Evolutionary conservation across 2,329 filamentous ascomycete genomes (phyloP).

Genomic region (Venturia pyrina): DNA sequence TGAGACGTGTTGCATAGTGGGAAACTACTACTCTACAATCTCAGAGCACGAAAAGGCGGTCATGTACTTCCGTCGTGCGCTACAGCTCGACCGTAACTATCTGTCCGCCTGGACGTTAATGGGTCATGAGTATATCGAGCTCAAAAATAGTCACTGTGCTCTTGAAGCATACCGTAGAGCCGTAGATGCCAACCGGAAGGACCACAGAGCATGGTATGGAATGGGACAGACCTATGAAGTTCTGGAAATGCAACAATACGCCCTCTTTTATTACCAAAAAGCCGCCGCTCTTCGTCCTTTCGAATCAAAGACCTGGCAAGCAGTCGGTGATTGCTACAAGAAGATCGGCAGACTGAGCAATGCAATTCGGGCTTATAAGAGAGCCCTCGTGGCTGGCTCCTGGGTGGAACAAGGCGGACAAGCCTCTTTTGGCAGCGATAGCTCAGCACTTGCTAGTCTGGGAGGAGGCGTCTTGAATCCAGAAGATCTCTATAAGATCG

Average conservation of each 20-base stretch:
- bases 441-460: slow-evolving; percentile 29
- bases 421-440: slow-evolving; percentile 36
- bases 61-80: slow-evolving; percentile 88
- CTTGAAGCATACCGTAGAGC: slow-evolving; percentile 95
- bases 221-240: slow-evolving; percentile 96
- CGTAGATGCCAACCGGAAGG: slow-evolving; percentile 89
- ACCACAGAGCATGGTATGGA: slow-evolving; percentile 97
- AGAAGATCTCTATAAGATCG: slow-evolving; percentile 83
- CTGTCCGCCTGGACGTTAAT: slow-evolving; percentile 96
- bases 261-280: slow-evolving; percentile 94
- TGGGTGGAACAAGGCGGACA: slow-evolving; percentile 58
- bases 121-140: slow-evolving; percentile 97
- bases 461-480: slow-evolving; percentile 63
- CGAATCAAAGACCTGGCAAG: slow-evolving; percentile 98
- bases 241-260: slow-evolving; percentile 95
- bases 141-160: slow-evolving; percentile 96
- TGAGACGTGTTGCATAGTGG: slow-evolving; percentile 92
- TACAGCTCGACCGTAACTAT: slow-evolving; percentile 83
- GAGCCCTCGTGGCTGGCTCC: slow-evolving; percentile 77
- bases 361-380: slow-evolving; percentile 89
- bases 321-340: slow-evolving; percentile 82
- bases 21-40: slow-evolving; percentile 92
- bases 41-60: slow-evolving; percentile 97
- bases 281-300: slow-evolving; percentile 87
- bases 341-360: slow-evolving; percentile 82